Evolutionary conservation across 768 basidiomycete genomes (phyloP), one percentile per base, ranked within the genome.

Genomic region (Russula compacta): DNA sequence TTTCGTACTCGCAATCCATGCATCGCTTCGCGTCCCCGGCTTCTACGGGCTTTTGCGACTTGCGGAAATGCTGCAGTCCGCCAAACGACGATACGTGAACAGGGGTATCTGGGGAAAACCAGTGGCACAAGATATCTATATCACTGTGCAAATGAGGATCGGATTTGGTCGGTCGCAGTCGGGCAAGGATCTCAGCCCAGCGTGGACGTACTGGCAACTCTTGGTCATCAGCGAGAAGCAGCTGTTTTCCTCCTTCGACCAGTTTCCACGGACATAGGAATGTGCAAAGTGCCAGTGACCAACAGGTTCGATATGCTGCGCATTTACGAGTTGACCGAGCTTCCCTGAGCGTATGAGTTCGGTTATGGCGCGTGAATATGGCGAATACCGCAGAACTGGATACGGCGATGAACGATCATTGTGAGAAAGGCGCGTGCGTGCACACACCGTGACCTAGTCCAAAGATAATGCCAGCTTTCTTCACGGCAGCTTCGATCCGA

Each of bases 241-340:
- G 66, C 87, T 87, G 6, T 78, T 74, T 3, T 74, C 72, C 69
- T 94, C 87, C 29, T 76, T 82, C 3, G 76, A 72, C 92, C 92
- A 95, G 69, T 86, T 85, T 33, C 84, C 92, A 38, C 92, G 82
- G 35, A 95, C 92, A 67, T 83, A 95, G 0, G 89, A 91, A 71
- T 95, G 92, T 2, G 92, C 88, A 72, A 94, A 94, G 71, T 94
- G 92, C 67, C 79, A 90, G 69, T 90, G 85, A 5, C 89, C 92
- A 0, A 92, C 83, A 0, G 92, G 92, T 68, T 95, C 92, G 57
- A 93, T 74, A 59, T 92, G 92, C 21, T 89, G 87, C 11, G 83
- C 79, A 64, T 95, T 95, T 69, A 95, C 77, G 33, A 93, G 83
- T 53, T 84, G 80, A 1, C 92, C 92, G 0, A 95, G 79, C 14